These are phyloP conservation scores for Raffaelea ambrosiae DNA, from an alignment of 2,329 filamentous ascomycete species.

Conservation along the genomic window DNA sequence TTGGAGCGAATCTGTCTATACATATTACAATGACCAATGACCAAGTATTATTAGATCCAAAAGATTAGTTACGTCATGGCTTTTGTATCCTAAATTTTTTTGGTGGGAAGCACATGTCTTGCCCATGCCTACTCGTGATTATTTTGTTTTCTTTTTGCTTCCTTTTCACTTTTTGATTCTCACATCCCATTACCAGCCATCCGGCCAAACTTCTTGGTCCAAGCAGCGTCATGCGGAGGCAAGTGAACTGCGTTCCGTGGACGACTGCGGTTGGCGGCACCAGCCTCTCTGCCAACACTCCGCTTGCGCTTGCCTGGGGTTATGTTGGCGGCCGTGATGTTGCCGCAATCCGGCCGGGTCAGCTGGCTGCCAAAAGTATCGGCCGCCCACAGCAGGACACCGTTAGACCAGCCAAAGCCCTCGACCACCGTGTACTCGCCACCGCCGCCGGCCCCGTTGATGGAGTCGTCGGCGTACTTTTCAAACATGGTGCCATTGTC, in stretches of 20 bases:
- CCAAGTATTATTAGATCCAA: too few relatives aligned
- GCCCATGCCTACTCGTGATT: too few relatives aligned
- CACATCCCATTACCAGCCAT: background rate
- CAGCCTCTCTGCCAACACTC: conserved; percentile 4
- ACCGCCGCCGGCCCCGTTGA: conserved; percentile 53
- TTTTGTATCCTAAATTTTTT: too few relatives aligned
- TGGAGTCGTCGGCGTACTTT: conserved; percentile 55
- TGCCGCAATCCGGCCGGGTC: conserved; percentile 45
- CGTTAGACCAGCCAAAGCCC: conserved; percentile 65
- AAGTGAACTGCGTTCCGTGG: conserved; percentile 40
- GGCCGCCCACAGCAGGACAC: conserved; percentile 57
- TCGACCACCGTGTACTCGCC: conserved; percentile 63
- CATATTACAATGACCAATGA: too few relatives aligned
- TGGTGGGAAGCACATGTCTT: too few relatives aligned
- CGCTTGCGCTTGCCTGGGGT: conserved; percentile 21
- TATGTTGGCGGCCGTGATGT: conserved; percentile 33
- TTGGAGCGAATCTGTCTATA: too few relatives aligned
- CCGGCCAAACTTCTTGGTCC: conserved; percentile 38
- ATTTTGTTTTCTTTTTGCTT: background rate
- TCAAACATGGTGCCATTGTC: conserved; percentile 58
- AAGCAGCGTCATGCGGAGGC: conserved; percentile 33
- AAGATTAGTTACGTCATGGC: too few relatives aligned
- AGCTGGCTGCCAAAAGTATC: conserved; percentile 52
- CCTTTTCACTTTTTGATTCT: background rate
- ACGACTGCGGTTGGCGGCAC: conserved; percentile 3